phyloP scores from a whole-genome alignment of 768 basidiomycete species.

The Russula brevipes region DNA sequence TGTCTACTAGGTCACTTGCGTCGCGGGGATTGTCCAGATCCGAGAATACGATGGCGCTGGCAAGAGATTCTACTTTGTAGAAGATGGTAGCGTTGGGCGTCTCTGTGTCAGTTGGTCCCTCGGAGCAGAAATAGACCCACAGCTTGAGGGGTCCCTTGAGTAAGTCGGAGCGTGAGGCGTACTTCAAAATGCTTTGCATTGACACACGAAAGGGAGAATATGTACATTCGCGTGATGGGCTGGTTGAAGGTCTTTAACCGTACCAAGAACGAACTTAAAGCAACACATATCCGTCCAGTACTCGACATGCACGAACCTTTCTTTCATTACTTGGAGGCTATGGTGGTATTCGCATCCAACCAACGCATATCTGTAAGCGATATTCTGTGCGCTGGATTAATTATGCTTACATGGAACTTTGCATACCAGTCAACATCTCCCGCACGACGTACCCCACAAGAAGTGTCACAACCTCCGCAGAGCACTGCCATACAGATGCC shows the following conservation, averaged over 20 bases:
- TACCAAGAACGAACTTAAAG: conserved; percentile 37
- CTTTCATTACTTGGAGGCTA: conserved; percentile 43
- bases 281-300: conserved; percentile 36
- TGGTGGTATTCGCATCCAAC: conserved; percentile 36
- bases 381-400: not conserved
- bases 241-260: conserved; percentile 30
- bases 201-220: not conserved
- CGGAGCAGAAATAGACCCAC: not conserved
- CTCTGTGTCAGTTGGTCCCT: conserved; percentile 10
- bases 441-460: not conserved
- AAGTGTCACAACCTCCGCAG: not conserved
- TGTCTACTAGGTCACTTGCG: conserved; percentile 42
- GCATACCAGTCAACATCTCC: not conserved
- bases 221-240: conserved; percentile 18
- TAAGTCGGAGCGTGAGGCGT: not conserved
- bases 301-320: conserved; percentile 44
- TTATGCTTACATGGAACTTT: not conserved
- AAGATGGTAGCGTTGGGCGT: conserved; percentile 36
- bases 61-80: conserved; percentile 27
- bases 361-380: conserved; percentile 31
- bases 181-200: not conserved
- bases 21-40: conserved; percentile 38
- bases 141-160: not conserved
- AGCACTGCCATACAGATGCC: not conserved
- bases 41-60: not conserved